A percentile compares a stretch with the other conserved stretches of the same genome.
These are phyloP conservation scores for Teunomyces funiuensis DNA, from an alignment of 805 yeast species.

Conservation along the genomic window DNA sequence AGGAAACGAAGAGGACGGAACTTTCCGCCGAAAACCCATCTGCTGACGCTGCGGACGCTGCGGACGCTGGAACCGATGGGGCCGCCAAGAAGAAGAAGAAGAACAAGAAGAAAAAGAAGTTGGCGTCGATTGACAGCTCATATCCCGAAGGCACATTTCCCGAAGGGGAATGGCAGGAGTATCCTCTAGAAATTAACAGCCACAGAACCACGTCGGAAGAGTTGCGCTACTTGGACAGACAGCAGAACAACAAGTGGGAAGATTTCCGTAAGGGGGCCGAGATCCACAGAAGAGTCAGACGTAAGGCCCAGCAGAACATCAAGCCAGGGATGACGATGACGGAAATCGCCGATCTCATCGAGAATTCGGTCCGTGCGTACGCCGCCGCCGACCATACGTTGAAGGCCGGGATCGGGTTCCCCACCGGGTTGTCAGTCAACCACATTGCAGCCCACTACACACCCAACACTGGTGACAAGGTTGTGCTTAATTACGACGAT, in stretches of 20 bases:
- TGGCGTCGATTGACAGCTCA: slow-evolving; percentile 61
- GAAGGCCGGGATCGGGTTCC: slow-evolving; percentile 91
- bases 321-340: slow-evolving; percentile 92
- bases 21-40: slow-evolving; percentile 9
- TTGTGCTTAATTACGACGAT: slow-evolving; percentile 78
- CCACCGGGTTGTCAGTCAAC: slow-evolving; percentile 94
- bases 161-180: slow-evolving; percentile 84
- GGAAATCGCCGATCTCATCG: slow-evolving; percentile 87
- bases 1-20: slow-evolving; percentile 12
- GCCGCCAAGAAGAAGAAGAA: slow-evolving; percentile 37
- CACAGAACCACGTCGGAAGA: slow-evolving; percentile 86
- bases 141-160: slow-evolving; percentile 78
- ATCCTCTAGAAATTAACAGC: slow-evolving; percentile 61
- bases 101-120: slow-evolving; percentile 47
- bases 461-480: slow-evolving; percentile 91
- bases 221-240: slow-evolving; percentile 71
- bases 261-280: slow-evolving; percentile 96
- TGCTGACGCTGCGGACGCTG: slow-evolving; percentile 29
- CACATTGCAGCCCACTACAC: slow-evolving; percentile 98
- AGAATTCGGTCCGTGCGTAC: slow-evolving; percentile 75
- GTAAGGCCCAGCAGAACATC: slow-evolving; percentile 67
- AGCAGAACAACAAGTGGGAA: slow-evolving; percentile 64
- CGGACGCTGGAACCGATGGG: slow-evolving; percentile 36
- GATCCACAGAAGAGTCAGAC: slow-evolving; percentile 88
- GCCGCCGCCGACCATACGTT: slow-evolving; percentile 64